Base-by-base conservation (phyloP, 169 alveolate species). In the Blepharisma undulans region DNA sequence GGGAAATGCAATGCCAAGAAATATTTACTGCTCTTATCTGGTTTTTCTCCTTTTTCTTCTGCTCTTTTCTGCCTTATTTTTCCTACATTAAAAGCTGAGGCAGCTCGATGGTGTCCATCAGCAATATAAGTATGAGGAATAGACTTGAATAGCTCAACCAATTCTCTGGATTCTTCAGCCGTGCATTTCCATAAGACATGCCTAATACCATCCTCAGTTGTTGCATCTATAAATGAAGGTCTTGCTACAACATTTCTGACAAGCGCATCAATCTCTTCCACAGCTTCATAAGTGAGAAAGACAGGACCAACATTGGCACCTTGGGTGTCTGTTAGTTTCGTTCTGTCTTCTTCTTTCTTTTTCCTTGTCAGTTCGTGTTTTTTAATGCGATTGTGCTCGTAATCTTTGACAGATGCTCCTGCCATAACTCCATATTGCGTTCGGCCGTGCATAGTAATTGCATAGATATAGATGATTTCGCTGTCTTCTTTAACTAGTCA, bases 51-150 rank as follows among this genome's bases (percentile, higher is more conserved):
- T 19, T 82, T 81, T 33, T 27, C 89, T 0, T 27, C 4, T 1
- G 92, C 94, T 84, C 92, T 89, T 30, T 91, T 88, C 81, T 92
- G 93, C 34, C 94, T 91, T 78, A 71, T 76, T 32, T 48, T 72
- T 0, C 95, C 94, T 5, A 94, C 96, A 78, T 93, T 93, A 36
- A 29, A 91, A 8, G 97, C 95, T 33, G 97, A 92, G 10, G 95
- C 97, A 61, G 91, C 85, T 80, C 97, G 66, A 76, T 94, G 97
- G 76, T 94, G 97, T 18, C 97, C 97, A 79, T 94, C 97, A 66
- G 97, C 97, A 59, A 94, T 92, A 78, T 94, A 94, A 48, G 94
- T 84, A 71, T 72, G 81, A 4, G 92, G 90, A 27, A 94, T 66
- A 30, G 82, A 34, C 21, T 72, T 92, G 34, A 92, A 90, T n/a